A percentile compares a stretch with the other conserved stretches of the same genome.
phyloP scores from a whole-genome alignment of 139 green algal genomes.

The Chlorokybus atmophyticus region DNA sequence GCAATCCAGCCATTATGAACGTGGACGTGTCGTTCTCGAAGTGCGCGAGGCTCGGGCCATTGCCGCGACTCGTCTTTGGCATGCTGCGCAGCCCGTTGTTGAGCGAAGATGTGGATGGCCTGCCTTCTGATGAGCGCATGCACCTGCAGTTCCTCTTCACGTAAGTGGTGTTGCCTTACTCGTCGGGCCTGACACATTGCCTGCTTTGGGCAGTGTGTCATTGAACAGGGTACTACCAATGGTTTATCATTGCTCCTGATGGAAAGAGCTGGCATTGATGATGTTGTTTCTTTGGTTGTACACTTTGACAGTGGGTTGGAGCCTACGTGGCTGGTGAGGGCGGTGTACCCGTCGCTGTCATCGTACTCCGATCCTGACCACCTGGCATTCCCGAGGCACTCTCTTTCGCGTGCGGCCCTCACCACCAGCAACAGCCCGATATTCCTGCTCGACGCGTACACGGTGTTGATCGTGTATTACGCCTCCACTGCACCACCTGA shows the following conservation, averaged over 20 bases:
- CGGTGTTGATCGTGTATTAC: slow-evolving; percentile 52
- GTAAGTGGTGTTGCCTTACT: slow-evolving; percentile 8
- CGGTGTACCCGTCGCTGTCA: slow-evolving; percentile 63
- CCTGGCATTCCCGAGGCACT: slow-evolving; percentile 43
- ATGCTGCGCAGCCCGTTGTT: slow-evolving; percentile 63
- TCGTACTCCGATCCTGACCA: slow-evolving; percentile 39
- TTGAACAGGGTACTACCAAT: no score
- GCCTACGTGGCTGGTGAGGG: slow-evolving; percentile 45
- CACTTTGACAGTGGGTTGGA: slow-evolving; percentile 37
- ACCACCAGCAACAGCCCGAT: slow-evolving; percentile 44
- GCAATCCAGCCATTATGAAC: neutral
- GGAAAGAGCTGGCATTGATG: no score
- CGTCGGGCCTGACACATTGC: no score
- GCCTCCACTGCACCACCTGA: slow-evolving; percentile 17
- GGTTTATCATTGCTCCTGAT: no score
- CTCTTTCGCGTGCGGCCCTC: slow-evolving; percentile 44
- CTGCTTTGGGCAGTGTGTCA: no score
- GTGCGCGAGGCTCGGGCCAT: slow-evolving; percentile 34
- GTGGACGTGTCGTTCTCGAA: neutral
- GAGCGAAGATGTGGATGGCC: slow-evolving; percentile 21
- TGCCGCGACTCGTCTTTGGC: slow-evolving; percentile 72
- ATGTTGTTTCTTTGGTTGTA: no score
- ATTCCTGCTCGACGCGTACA: slow-evolving; percentile 74
- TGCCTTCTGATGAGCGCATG: slow-evolving; percentile 48
- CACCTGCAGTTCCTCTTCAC: slow-evolving; percentile 39